Evolutionary conservation across 2,329 filamentous ascomycete genomes (phyloP).

Genomic region (Anthostomella pinea): DNA sequence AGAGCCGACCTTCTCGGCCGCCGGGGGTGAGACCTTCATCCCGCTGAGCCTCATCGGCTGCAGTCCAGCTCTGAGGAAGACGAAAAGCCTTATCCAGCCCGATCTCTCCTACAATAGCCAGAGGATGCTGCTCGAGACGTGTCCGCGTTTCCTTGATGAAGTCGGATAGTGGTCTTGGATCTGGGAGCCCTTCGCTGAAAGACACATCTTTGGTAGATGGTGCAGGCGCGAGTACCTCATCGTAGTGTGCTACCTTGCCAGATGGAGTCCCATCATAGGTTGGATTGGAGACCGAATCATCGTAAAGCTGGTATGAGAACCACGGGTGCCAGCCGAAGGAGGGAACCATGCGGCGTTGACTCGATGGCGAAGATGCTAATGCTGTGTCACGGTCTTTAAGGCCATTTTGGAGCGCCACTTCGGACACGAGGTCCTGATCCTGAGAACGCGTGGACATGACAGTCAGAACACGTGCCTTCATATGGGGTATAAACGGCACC

Average conservation of each 20-base stretch:
- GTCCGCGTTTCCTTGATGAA: slow-evolving; percentile 55
- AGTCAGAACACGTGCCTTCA: slow-evolving; percentile 65
- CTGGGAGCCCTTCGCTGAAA: slow-evolving; percentile 52
- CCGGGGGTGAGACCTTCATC: slow-evolving; percentile 60
- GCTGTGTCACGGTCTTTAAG: slow-evolving; percentile 34
- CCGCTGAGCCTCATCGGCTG: slow-evolving; percentile 36
- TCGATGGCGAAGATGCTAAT: slow-evolving; percentile 9
- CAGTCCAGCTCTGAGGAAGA: slow-evolving; percentile 59
- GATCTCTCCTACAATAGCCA: slow-evolving; percentile 72
- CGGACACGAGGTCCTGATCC: slow-evolving; percentile 70
- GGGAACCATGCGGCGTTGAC: slow-evolving; percentile 52
- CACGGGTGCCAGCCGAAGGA: slow-evolving; percentile 88
- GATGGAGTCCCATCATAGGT: slow-evolving; percentile 36
- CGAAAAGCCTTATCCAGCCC: slow-evolving; percentile 76
- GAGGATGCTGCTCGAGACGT: slow-evolving; percentile 55
- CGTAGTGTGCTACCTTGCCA: slow-evolving; percentile 59
- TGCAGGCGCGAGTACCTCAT: slow-evolving; percentile 57
- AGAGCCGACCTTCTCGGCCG: slow-evolving; percentile 63
- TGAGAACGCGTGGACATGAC: slow-evolving; percentile 75
- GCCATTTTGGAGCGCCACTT: slow-evolving; percentile 55
- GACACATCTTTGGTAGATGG: slow-evolving; percentile 42
- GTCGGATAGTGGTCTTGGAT: slow-evolving; percentile 56
- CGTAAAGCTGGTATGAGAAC: slow-evolving; percentile 76
- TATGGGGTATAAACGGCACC: slow-evolving; percentile 54
- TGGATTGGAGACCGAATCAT: slow-evolving; percentile 45